These are phyloP conservation scores for Talaromyces atroroseus DNA, from an alignment of 2,329 filamentous ascomycete species.

Conservation along the genomic window DNA sequence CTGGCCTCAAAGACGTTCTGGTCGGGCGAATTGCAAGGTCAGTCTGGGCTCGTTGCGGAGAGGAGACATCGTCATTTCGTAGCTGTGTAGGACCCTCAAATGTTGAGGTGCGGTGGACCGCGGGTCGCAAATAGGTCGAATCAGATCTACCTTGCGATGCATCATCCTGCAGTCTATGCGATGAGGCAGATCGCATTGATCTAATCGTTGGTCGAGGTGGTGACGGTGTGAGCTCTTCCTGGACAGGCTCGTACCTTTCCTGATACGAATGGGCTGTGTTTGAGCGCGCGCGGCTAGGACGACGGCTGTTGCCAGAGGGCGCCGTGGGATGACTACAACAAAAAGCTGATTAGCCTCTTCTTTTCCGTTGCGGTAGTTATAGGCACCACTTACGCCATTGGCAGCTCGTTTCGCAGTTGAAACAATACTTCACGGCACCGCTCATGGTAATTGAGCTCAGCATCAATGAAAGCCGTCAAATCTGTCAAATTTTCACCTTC, in stretches of 20 bases:
- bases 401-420: slow-evolving; percentile 65
- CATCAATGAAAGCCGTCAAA: slow-evolving; percentile 75
- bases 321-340: slow-evolving; percentile 21
- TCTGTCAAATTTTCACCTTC: slow-evolving; percentile 79
- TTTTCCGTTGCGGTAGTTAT: background rate
- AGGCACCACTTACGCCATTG: slow-evolving; percentile 47
- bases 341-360: slow-evolving; percentile 14
- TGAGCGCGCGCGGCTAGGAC: slow-evolving; percentile 51
- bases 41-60: slow-evolving; percentile 49
- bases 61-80: slow-evolving; percentile 49
- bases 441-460: slow-evolving; percentile 86
- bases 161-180: slow-evolving; percentile 31
- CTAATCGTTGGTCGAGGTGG: slow-evolving; percentile 51
- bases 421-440: slow-evolving; percentile 78
- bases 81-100: slow-evolving; percentile 54
- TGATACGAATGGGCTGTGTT: slow-evolving; percentile 60
- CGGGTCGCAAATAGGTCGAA: slow-evolving; percentile 41
- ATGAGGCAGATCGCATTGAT: slow-evolving; percentile 37
- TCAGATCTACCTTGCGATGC: slow-evolving; percentile 40
- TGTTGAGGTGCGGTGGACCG: slow-evolving; percentile 48
- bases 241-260: slow-evolving; percentile 53
- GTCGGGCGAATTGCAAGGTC: slow-evolving; percentile 45
- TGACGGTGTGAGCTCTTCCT: slow-evolving; percentile 49
- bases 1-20: slow-evolving; percentile 43
- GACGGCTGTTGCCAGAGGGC: slow-evolving; percentile 32